These are phyloP conservation scores for Sporothrix phasma DNA, from an alignment of 2,329 filamentous ascomycete species.

Conservation along the genomic window DNA sequence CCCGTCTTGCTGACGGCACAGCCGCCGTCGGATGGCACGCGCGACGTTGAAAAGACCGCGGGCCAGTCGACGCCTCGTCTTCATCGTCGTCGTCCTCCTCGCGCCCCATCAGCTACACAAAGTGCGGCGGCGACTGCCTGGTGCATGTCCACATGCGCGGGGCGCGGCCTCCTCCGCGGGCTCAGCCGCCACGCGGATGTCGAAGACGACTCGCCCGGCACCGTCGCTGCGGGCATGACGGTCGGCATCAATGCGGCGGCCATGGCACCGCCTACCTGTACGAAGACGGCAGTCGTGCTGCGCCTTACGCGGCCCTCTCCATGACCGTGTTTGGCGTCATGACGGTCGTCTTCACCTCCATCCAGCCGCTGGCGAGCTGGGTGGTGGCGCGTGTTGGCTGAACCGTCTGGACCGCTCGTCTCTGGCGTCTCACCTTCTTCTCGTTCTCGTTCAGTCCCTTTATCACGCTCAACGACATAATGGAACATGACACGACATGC, in stretches of 20 bases:
- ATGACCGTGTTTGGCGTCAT: constrained; percentile 49
- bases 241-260: constrained; percentile 50
- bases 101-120: neutral
- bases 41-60: constrained; percentile 13
- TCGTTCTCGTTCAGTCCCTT: neutral
- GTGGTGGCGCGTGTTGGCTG: constrained; percentile 27
- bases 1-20: neutral
- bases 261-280: constrained; percentile 49
- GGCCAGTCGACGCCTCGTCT: neutral
- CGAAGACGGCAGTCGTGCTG: constrained; percentile 41
- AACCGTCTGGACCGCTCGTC: no score
- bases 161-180: neutral
- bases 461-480: neutral
- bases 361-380: constrained; percentile 35
- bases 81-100: neutral
- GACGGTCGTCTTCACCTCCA: constrained; percentile 44
- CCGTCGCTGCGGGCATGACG: constrained; percentile 41
- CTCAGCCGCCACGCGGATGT: no score
- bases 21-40: neutral
- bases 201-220: constrained; percentile 26
- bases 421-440: neutral
- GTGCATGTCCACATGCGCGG: constrained; percentile 8
- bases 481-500: neutral
- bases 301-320: constrained; percentile 45
- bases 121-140: neutral